These are phyloP conservation scores for Mortierella sp. DNA, from an alignment of 371 early-diverging fungal species.

Conservation along the genomic window DNA sequence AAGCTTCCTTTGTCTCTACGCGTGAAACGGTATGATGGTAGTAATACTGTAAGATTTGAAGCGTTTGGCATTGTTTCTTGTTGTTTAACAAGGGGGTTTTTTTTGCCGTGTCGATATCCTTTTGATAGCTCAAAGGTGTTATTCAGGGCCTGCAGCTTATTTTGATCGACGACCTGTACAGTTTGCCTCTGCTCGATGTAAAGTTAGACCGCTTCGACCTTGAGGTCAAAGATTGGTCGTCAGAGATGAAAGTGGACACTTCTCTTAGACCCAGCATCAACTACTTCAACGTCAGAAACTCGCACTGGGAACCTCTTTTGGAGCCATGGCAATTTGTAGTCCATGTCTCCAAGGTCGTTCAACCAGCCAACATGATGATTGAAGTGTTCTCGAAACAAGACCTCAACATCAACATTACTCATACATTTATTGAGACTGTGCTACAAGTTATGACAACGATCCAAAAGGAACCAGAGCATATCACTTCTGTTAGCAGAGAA, in stretches of 20 bases:
- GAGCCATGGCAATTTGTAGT: slow-evolving; percentile 90
- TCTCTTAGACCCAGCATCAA: slow-evolving; percentile 83
- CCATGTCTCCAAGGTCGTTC: slow-evolving; percentile 58
- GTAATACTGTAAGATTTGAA: neutral
- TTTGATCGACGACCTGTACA: slow-evolving; percentile 92
- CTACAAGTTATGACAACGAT: slow-evolving; percentile 73
- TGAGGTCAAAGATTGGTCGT: slow-evolving; percentile 90
- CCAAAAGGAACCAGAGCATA: slow-evolving; percentile 63
- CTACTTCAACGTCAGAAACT: slow-evolving; percentile 95
- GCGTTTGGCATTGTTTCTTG: no score
- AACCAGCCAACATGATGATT: slow-evolving; percentile 61
- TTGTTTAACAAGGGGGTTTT: neutral
- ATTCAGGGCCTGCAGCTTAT: slow-evolving; percentile 86
- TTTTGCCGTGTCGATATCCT: neutral
- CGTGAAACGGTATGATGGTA: slow-evolving; percentile 61
- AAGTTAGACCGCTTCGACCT: slow-evolving; percentile 83
- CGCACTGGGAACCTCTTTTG: slow-evolving; percentile 98
- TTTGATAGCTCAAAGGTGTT: slow-evolving; percentile 64
- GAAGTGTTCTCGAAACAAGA: slow-evolving; percentile 82
- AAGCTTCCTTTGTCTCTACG: slow-evolving; percentile 57
- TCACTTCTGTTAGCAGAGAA: slow-evolving; percentile 56
- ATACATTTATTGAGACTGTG: slow-evolving; percentile 88
- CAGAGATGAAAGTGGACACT: slow-evolving; percentile 79
- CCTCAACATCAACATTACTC: slow-evolving; percentile 90
- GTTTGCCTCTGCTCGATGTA: slow-evolving; percentile 93